Base-by-base conservation (phyloP, 306 rosid species). In the Rubus idaeus region DNA sequence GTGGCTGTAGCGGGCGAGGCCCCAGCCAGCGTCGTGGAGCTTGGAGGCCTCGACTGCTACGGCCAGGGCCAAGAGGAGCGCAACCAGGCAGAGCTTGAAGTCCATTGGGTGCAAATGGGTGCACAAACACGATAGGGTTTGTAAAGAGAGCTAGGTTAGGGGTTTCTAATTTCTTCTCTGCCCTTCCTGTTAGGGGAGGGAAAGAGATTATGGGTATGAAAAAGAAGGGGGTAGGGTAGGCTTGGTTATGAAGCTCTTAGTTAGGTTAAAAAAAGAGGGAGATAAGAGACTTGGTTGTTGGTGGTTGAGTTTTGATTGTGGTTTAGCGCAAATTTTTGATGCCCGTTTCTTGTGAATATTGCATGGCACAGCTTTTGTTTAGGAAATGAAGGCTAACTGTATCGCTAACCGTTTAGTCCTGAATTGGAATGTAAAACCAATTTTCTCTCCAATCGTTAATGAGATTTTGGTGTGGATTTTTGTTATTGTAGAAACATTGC, bases 61-160 rank as follows among this genome's bases (percentile, higher is more conserved):
- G 75, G 78, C 84, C 74, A 87, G 12, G 69, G 73, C 83, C 66
- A 88, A 1, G 37, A 84, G 23, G 51, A 88, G 75, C 47, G 81
- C 7, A 21, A 85, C 46, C 21, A 84, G 57, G 67, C 73, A 78
- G 0, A 78, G 58, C 57, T 83, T 86, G 7, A 58, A 46, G 13
- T 78, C 84, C 95, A 90, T 90, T 55, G 23, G 69, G 47, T 65
- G 47, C 70, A 65, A 65, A 39, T 17, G 70, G 47, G 69, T 40
- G 42, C 70, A 39, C 70, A 64, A 14, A 63, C 77, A 73, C 77
- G 18, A 13, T 40, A 0, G 16, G 17, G 35, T 55, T 41, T 39
- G 56, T n/a, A 49, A 20, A 70, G 35, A 56, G 45, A 10, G 47
- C 11, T 21, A 10, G 26, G 47, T 5, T 21, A 10, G 26, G 47